These are phyloP conservation scores for Taphrina betulina DNA, from an alignment of 1,139 yeast genomes.

Conservation along the genomic window DNA sequence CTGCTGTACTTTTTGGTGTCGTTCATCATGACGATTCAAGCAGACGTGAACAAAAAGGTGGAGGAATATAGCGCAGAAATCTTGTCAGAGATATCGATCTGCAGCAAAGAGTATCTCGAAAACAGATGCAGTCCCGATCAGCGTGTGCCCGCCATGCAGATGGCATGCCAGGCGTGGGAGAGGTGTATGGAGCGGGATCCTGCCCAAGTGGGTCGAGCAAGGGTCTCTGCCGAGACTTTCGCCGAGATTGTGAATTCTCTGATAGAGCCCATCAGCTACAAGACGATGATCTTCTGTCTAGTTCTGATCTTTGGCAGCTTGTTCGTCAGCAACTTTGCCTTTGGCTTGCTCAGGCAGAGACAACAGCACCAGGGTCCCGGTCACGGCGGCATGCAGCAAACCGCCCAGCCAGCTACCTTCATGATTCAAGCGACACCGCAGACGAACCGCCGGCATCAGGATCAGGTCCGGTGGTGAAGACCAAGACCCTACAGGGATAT, in stretches of 20 bases:
- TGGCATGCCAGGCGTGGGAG: slow-evolving; percentile 72
- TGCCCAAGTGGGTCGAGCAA: slow-evolving; percentile 68
- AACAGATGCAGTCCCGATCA: slow-evolving; percentile 63
- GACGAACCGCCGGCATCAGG: background rate
- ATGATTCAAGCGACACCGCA: slow-evolving; percentile 32
- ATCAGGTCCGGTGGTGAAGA: slow-evolving; percentile 2
- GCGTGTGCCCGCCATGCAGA: slow-evolving; percentile 69
- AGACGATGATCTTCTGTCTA: slow-evolving; percentile 51
- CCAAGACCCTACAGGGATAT: too few species aligned
- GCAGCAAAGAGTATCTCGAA: slow-evolving; percentile 66
- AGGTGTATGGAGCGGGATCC: slow-evolving; percentile 88
- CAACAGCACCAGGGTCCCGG: slow-evolving; percentile 12
- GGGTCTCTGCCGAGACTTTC: slow-evolving; percentile 74
- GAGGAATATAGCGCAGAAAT: slow-evolving; percentile 52
- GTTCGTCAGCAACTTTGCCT: slow-evolving; percentile 39
- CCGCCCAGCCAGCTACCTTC: slow-evolving; percentile 24
- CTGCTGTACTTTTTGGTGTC: slow-evolving; percentile 57
- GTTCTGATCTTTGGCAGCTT: slow-evolving; percentile 39
- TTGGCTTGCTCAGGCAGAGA: slow-evolving; percentile 35
- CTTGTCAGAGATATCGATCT: slow-evolving; percentile 64
- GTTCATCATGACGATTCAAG: slow-evolving; percentile 59
- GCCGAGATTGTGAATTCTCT: slow-evolving; percentile 81
- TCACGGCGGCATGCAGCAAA: background rate
- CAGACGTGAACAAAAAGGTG: slow-evolving; percentile 70
- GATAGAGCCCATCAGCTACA: slow-evolving; percentile 71